Evolutionary conservation across 257 asterid genomes (phyloP).

Genomic region (Nicotiana attenuata): DNA sequence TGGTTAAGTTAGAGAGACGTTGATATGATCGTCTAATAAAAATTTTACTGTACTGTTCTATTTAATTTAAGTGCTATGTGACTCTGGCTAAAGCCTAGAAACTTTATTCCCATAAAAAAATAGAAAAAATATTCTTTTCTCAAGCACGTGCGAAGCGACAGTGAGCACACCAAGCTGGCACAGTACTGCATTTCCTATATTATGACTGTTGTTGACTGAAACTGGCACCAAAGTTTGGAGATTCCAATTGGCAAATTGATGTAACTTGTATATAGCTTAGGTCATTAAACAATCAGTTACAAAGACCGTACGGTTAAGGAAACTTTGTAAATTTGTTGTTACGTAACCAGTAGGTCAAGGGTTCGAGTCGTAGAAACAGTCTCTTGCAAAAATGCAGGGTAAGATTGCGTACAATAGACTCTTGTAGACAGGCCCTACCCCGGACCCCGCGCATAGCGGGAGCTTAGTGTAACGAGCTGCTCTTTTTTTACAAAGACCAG

Average conservation of each 20-base stretch:
- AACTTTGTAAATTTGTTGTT: too few species aligned
- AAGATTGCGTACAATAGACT: too few species aligned
- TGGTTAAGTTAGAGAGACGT: not conserved
- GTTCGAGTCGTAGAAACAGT: too few species aligned
- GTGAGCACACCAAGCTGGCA: not conserved
- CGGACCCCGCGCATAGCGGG: too few species aligned
- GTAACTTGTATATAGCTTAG: conserved; percentile 22
- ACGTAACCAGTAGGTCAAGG: too few species aligned
- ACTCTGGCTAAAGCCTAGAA: not conserved
- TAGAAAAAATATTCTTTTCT: not conserved
- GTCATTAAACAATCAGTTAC: conserved; percentile 33
- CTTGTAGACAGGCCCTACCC: too few species aligned
- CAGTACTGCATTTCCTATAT: not conserved
- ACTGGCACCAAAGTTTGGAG: too few species aligned
- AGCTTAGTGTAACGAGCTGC: too few species aligned
- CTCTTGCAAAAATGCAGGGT: too few species aligned
- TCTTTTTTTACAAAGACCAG: too few species aligned
- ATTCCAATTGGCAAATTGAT: too few species aligned
- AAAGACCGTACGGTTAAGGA: not conserved
- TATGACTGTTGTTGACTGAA: not conserved
- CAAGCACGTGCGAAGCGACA: not conserved
- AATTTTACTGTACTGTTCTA: not conserved
- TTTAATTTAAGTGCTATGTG: too few species aligned
- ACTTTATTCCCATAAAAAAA: not conserved
- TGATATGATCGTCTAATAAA: not conserved